Evolutionary conservation across 345 rosid genomes (phyloP), one percentile per base, ranked within the genome.

Genomic region (sweet orange (Citrus sinensis)): DNA sequence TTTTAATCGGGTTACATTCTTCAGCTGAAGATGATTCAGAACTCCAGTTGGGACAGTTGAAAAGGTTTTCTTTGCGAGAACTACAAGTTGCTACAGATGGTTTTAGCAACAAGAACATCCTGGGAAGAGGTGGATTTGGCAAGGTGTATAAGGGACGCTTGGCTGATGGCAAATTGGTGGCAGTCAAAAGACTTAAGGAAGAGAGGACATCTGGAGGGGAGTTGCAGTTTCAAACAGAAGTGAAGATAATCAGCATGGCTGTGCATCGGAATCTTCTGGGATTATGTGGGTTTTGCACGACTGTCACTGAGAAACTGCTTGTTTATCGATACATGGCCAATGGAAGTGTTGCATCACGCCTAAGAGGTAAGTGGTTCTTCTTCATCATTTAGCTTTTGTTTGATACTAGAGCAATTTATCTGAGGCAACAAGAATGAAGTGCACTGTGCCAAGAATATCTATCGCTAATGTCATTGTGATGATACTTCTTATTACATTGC

Each of bases 101-200:
- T 67, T 80, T 80, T 67, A 80, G 74, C 82, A 74, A 74, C 69
- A 80, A 80, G 73, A 80, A 80, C 82, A 74, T 80, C 30, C 62
- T 74, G 74, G 82, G 78, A 22, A 80, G 76, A 70, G 83, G 83
- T 70, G 76, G 83, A 56, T 80, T 80, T 19, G 83, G 83, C 16
- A 80, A 80, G 34, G 80, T 80, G 59, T 76, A 80, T 25, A 76
- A 80, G 65, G 83, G 83, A 70, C 76, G 73, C 51, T 61, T 80
- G 29, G 76, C 80, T 34, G 80, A 80, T 64, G 83, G 83, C 19
- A 70, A 72, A 9, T 49, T 80, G 72, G 80, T 80, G 66, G 83
- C 83, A 7, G 80, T 76, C 7, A 80, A 80, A 71, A 80, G 83
- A 64, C 79, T 80, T 14, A 80, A 80, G 46, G 82, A 71, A 73